A percentile compares a stretch with the other conserved stretches of the same genome.
These are phyloP conservation scores for Verticillium klebahnii DNA, from an alignment of 2,329 filamentous ascomycete species.

Conservation along the genomic window DNA sequence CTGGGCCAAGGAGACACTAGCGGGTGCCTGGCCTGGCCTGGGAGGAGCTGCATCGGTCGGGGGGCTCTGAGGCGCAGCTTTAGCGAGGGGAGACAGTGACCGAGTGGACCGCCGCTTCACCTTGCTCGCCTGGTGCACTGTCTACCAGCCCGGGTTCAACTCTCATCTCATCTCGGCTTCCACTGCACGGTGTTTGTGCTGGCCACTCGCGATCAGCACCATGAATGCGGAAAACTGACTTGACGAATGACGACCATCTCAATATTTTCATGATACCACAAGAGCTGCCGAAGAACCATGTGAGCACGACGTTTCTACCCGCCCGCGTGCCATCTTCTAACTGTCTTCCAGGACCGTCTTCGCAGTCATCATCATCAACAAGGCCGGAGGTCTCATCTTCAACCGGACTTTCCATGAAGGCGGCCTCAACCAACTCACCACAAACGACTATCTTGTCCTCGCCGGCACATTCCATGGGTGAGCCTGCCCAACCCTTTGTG, in stretches of 20 bases:
- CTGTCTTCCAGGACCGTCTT: conserved; percentile 72
- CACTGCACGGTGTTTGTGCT: background rate
- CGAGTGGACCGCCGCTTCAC: background rate
- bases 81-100: background rate
- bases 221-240: background rate
- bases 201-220: background rate
- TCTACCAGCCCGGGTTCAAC: background rate
- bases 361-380: conserved; percentile 96
- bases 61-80: background rate
- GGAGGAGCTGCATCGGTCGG: background rate
- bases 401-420: conserved; percentile 88
- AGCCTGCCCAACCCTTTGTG: conserved; percentile 21
- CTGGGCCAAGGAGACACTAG: background rate
- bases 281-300: background rate
- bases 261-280: background rate
- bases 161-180: background rate
- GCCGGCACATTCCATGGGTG: conserved; percentile 97
- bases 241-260: background rate
- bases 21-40: background rate
- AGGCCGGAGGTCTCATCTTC: conserved; percentile 94
- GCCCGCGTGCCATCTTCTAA: conserved; percentile 1
- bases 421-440: conserved; percentile 79
- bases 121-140: background rate
- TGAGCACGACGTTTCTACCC: background rate
- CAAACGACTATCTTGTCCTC: conserved; percentile 94